A percentile compares a stretch with the other conserved stretches of the same genome.
These are phyloP conservation scores for Ceratonia siliqua DNA, from an alignment of 306 rosid species.

Conservation along the genomic window DNA sequence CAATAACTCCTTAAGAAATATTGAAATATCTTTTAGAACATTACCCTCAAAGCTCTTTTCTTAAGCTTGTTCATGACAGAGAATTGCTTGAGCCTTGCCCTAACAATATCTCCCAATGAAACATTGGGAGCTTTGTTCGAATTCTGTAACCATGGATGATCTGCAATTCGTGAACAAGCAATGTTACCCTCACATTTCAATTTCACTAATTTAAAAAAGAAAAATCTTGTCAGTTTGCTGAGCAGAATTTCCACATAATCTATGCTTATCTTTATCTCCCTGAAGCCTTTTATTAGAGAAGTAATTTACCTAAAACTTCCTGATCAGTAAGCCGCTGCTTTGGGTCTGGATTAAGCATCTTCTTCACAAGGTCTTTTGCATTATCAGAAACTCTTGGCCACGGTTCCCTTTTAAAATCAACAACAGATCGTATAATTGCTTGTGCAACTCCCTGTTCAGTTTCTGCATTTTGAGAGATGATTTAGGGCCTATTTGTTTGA, in stretches of 20 bases:
- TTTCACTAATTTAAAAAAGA: constrained; percentile 10
- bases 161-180: constrained; percentile 54
- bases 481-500: no score
- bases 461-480: constrained; percentile 57
- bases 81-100: constrained; percentile 91
- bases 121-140: constrained; percentile 94
- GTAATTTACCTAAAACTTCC: constrained; percentile 75
- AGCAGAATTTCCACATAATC: neutral
- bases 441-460: constrained; percentile 99
- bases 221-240: neutral
- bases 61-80: constrained; percentile 98
- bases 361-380: constrained; percentile 95
- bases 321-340: constrained; percentile 79
- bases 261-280: neutral
- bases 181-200: constrained; percentile 12
- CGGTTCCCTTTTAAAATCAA: constrained; percentile 92
- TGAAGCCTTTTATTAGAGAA: constrained; percentile 23
- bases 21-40: constrained; percentile 30
- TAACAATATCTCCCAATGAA: constrained; percentile 91
- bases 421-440: constrained; percentile 85
- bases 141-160: constrained; percentile 93
- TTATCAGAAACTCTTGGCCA: constrained; percentile 97
- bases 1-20: constrained; percentile 13
- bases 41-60: constrained; percentile 96
- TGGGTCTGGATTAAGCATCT: constrained; percentile 96